Evolutionary conservation across 192 early-diverging fungal species (phyloP).

Genomic region (Linnemannia zychae): DNA sequence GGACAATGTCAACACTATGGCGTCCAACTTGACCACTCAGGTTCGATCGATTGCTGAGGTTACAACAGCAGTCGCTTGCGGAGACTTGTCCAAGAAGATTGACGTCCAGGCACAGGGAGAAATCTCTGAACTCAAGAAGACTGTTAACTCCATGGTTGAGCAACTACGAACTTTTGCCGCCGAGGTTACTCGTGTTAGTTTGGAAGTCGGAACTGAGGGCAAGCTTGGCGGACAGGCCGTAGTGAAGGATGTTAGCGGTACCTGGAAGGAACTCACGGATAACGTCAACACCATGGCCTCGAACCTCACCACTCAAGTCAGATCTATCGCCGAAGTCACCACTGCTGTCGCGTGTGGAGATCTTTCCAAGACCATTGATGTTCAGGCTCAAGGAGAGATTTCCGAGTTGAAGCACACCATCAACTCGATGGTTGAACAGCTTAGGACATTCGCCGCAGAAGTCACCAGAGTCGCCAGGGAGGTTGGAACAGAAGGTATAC

Average conservation of each 20-base stretch:
- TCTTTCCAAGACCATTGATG: constrained; percentile 23
- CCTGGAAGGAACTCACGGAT: constrained; percentile 74
- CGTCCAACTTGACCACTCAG: constrained; percentile 66
- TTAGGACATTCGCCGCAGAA: constrained; percentile 54
- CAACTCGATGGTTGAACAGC: constrained; percentile 24
- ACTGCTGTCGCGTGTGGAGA: constrained; percentile 30
- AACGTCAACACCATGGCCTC: constrained; percentile 58
- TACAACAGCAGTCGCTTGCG: constrained; percentile 65
- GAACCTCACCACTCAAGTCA: constrained; percentile 19
- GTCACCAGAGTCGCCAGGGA: constrained; percentile 77
- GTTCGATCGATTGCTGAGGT: constrained; percentile 72
- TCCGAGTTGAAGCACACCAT: constrained; percentile 15
- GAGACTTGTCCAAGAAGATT: constrained; percentile 69
- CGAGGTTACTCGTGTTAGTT: constrained; percentile 23
- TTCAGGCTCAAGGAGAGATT: constrained; percentile 26
- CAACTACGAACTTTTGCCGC: constrained; percentile 38
- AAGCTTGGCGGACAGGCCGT: constrained; percentile 27
- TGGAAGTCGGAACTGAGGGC: constrained; percentile 27
- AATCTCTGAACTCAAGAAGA: constrained; percentile 74
- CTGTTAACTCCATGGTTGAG: constrained; percentile 79
- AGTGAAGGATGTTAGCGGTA: constrained; percentile 68
- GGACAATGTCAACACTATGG: constrained; percentile 71
- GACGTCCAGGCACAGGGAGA: constrained; percentile 70
- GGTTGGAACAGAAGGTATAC: too few species aligned
- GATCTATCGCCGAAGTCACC: constrained; percentile 31